A percentile compares a stretch with the other conserved stretches of the same genome.
phyloP scores from a whole-genome alignment of 2,329 filamentous ascomycete species.

The Cercospora nicotianae region DNA sequence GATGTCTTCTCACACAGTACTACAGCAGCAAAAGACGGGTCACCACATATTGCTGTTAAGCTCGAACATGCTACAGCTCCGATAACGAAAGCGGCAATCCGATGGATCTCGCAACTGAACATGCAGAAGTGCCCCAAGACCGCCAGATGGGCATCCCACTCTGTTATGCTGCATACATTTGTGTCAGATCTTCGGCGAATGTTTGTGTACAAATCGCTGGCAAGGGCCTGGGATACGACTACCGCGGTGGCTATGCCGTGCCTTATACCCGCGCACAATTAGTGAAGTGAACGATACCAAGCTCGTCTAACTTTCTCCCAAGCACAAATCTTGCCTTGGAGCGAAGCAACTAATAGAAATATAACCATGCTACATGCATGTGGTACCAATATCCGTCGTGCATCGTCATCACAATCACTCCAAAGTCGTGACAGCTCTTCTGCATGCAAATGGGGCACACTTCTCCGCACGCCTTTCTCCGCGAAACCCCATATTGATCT shows the following conservation, averaged over 20 bases:
- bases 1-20: not conserved
- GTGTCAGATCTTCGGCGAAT: not conserved
- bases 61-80: not conserved
- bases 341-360: not conserved
- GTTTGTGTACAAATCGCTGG: not conserved
- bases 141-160: not conserved
- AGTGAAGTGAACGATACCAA: not conserved
- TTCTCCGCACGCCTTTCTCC: slow-evolving; percentile 14
- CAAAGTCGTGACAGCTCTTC: not conserved
- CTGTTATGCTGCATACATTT: not conserved
- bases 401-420: not conserved
- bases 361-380: not conserved
- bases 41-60: not conserved
- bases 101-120: not conserved
- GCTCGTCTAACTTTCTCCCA: not conserved
- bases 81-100: not conserved
- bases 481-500: slow-evolving; percentile 10
- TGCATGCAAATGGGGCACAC: not conserved
- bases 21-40: not conserved
- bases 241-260: not conserved
- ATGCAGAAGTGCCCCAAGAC: not conserved
- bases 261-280: not conserved
- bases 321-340: not conserved
- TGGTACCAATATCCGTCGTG: not conserved
- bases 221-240: not conserved